Evolutionary conservation across 768 basidiomycete species (phyloP), one percentile per base, ranked within the genome.

Genomic region (Heimioporus sp.): DNA sequence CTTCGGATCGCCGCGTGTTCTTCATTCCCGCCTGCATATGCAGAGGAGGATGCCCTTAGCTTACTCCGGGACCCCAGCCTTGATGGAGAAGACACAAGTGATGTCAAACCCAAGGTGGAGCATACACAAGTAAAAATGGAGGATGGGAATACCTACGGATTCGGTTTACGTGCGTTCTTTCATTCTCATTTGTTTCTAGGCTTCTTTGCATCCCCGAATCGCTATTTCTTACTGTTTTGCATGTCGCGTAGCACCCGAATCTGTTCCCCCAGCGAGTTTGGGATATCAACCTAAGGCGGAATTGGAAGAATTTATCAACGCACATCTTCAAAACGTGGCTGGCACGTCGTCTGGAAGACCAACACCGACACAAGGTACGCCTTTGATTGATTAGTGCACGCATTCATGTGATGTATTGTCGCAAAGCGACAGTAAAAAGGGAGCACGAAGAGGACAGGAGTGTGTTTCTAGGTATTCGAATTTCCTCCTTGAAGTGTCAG

Each of bases 31-130:
- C 17, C 10, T 6, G 1, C 1, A 37, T 31, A 6, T 7, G 15
- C 20, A 69, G 66, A 69, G 2, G 67, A 69, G 37, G 61, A 65
- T 5, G 59, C 66, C 11, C 34, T 54, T 10, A 46, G 35, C 1
- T 9, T 51, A 6, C 52, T 67, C 28, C 65, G 36, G 2, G 42
- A 40, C 13, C 35, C 32, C 17, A 17, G 35, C 6, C 41, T 4
- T 13, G 11, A 13, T 16, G 35, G 19, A 42, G 41, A 60, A n/a
- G 53, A 49, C n/a, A 19, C 13, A 1, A 44, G 24, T 28, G 24
- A 28, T 28, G 3, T 28, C 24, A 28, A 35, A 7, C 35, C 56
- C 35, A 63, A 63, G 44, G 24, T 10, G 6, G 59, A 49, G n/a
- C 7, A 28, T 35, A 8, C 4, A 1, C 34, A 28, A 1, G 28